Percentiles rank a stretch among this genome's conserved stretches.
Conservation (phyloP, 2,329 filamentous ascomycete genomes). For the Phyllosticta citrichinensis region DNA sequence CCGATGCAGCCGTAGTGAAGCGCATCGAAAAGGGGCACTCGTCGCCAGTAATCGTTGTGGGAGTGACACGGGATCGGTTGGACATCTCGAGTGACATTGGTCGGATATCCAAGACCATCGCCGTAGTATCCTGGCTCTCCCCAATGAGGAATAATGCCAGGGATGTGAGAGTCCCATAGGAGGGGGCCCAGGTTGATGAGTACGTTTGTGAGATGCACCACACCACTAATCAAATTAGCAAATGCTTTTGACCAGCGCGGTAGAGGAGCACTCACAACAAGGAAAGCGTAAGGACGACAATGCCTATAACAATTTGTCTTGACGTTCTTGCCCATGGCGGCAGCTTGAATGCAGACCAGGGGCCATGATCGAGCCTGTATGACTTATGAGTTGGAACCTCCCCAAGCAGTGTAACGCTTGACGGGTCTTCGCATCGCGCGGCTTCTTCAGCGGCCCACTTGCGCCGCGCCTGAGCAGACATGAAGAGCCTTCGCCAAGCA, state of each 20-base stretch:
- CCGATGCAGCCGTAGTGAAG: conserved; percentile 44
- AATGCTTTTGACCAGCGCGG: background rate
- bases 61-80: conserved; percentile 44
- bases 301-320: conserved; percentile 14
- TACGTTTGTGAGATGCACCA: conserved; percentile 32
- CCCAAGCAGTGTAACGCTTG: background rate
- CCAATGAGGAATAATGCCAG: conserved; percentile 32
- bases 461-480: conserved; percentile 20
- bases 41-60: conserved; percentile 51
- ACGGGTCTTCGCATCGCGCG: background rate
- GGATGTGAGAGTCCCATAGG: conserved; percentile 26
- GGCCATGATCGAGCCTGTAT: background rate
- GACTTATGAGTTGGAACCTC: background rate
- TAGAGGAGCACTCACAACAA: conserved; percentile 23
- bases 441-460: background rate
- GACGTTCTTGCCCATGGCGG: conserved; percentile 5
- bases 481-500: conserved; percentile 22
- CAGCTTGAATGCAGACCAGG: background rate
- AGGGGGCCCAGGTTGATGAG: conserved; percentile 26
- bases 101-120: conserved; percentile 27
- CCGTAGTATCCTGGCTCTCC: conserved; percentile 27
- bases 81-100: conserved; percentile 42
- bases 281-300: conserved; percentile 18
- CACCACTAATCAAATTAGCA: conserved; percentile 22
- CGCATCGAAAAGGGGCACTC: conserved; percentile 45